phyloP scores from a whole-genome alignment of 1,284 basidiomycete species.

The Irpex rosettiformis region DNA sequence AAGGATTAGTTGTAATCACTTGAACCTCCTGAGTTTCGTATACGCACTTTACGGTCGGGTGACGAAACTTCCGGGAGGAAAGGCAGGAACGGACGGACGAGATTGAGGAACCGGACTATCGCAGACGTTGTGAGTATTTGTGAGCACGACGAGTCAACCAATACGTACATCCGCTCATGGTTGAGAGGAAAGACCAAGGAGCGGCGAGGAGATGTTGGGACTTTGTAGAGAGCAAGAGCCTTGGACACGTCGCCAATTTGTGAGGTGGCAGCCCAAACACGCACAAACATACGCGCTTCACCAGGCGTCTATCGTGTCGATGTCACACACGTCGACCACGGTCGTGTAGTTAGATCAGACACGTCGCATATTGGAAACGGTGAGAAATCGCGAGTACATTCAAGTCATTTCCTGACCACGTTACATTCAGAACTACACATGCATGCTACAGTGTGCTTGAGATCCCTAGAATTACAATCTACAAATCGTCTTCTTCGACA shows the following conservation, averaged over 20 bases:
- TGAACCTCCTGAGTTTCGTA: not conserved
- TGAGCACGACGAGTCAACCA: not conserved
- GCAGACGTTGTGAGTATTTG: slow-evolving; percentile 6
- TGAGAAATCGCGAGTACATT: not conserved
- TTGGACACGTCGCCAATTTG: slow-evolving; percentile 21
- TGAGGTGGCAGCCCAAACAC: slow-evolving; percentile 31
- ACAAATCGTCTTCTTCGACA: slow-evolving; percentile 46
- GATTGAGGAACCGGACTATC: slow-evolving; percentile 90
- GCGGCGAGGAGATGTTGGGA: slow-evolving; percentile 19
- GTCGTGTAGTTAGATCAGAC: not conserved
- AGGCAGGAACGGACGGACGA: slow-evolving; percentile 92
- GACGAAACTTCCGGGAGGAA: slow-evolving; percentile 94
- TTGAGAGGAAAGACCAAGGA: slow-evolving; percentile 26
- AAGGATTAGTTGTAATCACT: not conserved
- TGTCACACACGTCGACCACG: not conserved
- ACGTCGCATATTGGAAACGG: not conserved
- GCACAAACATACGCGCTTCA: slow-evolving; percentile 18
- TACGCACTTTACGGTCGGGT: slow-evolving; percentile 85
- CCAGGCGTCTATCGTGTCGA: not conserved
- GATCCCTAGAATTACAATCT: slow-evolving; percentile 1
- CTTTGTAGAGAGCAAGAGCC: slow-evolving; percentile 4
- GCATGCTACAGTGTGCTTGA: not conserved
- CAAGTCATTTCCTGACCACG: not conserved
- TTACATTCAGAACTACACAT: not conserved
- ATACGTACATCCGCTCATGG: slow-evolving; percentile 38